Conservation (phyloP, 2,329 filamentous ascomycete genomes). For the Talaromyces sp. region DNA sequence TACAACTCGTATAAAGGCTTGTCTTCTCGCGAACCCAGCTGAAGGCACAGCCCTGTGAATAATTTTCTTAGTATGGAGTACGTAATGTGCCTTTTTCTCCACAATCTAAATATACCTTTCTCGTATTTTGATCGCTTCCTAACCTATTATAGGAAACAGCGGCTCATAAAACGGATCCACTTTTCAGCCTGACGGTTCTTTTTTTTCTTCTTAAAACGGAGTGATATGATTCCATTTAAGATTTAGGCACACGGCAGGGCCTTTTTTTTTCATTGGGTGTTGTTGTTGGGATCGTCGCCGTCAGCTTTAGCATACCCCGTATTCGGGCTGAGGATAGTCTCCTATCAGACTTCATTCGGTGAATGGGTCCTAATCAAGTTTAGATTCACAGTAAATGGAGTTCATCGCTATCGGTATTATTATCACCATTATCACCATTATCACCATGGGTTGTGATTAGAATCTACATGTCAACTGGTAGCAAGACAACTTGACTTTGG, state of each 20-base stretch:
- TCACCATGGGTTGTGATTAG: no score
- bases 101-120: not conserved
- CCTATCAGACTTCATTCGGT: not conserved
- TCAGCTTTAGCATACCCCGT: not conserved
- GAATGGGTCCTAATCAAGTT: not conserved
- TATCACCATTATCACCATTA: no score
- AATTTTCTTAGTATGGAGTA: not conserved
- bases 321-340: not conserved
- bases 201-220: not conserved
- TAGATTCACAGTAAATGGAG: not conserved
- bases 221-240: not conserved
- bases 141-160: not conserved
- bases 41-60: not conserved
- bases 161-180: not conserved
- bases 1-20: not conserved
- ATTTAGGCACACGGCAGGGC: not conserved
- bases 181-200: not conserved
- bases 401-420: no score
- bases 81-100: not conserved
- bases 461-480: no score
- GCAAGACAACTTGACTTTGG: no score
- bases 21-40: not conserved
- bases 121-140: not conserved
- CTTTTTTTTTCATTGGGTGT: not conserved
- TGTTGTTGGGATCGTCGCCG: not conserved